These are phyloP conservation scores for Viola pubescens DNA, from an alignment of 441 rosid genomes.

Conservation along the genomic window DNA sequence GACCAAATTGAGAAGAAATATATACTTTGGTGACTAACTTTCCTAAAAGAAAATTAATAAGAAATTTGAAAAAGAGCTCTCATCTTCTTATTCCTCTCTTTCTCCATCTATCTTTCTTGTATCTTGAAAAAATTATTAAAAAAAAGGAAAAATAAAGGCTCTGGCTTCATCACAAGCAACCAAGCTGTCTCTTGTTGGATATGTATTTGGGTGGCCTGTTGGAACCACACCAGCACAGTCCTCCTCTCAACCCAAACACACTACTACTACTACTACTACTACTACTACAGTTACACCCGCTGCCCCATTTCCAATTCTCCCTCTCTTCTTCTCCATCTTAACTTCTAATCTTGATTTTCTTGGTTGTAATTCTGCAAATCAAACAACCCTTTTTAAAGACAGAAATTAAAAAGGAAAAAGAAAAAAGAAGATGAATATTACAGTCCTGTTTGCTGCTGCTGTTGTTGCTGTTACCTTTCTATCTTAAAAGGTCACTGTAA, in stretches of 20 bases:
- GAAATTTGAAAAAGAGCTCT: too few relatives aligned
- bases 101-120: conserved; percentile 11
- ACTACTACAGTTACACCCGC: not conserved
- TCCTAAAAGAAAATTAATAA: too few relatives aligned
- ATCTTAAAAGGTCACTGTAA: conserved; percentile 7
- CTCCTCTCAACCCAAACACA: not conserved
- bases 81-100: conserved; percentile 9
- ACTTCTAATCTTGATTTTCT: too few relatives aligned
- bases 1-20: too few relatives aligned
- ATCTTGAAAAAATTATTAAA: conserved; percentile 10
- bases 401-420: not conserved
- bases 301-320: not conserved
- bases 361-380: too few relatives aligned
- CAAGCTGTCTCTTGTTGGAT: conserved; percentile 86
- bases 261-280: not conserved
- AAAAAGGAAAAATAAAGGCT: not conserved
- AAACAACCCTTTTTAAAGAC: not conserved
- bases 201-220: conserved; percentile 60
- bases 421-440: conserved; percentile 18
- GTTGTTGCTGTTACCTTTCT: conserved; percentile 10
- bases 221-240: conserved; percentile 51
- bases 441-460: conserved; percentile 10
- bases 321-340: not conserved
- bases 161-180: conserved; percentile 87
- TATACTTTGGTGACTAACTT: too few relatives aligned